Percentiles rank a stretch among this genome's conserved stretches.
These are phyloP conservation scores for Hemileccinum rubropunctum DNA, from an alignment of 768 basidiomycete genomes.

Conservation along the genomic window DNA sequence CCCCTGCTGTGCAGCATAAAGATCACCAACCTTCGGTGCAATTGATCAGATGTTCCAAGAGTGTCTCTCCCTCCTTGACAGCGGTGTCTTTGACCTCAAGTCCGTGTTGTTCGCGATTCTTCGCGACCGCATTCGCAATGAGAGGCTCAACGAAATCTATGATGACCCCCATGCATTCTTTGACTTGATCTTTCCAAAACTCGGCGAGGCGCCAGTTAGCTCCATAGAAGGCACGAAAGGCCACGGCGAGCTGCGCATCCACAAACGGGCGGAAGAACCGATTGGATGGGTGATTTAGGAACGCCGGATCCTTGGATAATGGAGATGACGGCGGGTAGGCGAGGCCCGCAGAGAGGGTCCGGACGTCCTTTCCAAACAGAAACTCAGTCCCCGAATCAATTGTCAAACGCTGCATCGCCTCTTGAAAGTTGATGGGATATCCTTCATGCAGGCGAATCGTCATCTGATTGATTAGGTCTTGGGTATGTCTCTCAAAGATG, in stretches of 20 bases:
- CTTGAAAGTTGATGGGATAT: constrained; percentile 43
- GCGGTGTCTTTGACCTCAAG: too few relatives aligned
- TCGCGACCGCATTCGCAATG: too few relatives aligned
- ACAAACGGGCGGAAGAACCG: constrained; percentile 40
- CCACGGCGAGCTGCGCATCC: constrained; percentile 33
- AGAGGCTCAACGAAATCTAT: too few relatives aligned
- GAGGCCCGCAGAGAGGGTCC: constrained; percentile 39
- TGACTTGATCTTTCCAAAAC: too few relatives aligned
- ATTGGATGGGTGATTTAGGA: constrained; percentile 32
- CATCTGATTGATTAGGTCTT: constrained; percentile 31
- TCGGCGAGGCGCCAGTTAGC: constrained; percentile 38
- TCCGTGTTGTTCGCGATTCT: too few relatives aligned
- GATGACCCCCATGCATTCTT: too few relatives aligned
- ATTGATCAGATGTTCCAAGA: too few relatives aligned
- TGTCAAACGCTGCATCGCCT: constrained; percentile 44
- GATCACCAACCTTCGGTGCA: too few relatives aligned
- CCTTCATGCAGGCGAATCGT: constrained; percentile 34
- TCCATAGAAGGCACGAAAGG: constrained; percentile 36
- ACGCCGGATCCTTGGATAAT: constrained; percentile 20
- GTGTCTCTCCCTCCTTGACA: too few relatives aligned
- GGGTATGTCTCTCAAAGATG: constrained; percentile 37
- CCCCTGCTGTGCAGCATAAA: too few relatives aligned
- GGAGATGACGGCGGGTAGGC: constrained; percentile 28
- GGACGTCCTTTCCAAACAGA: constrained; percentile 44
- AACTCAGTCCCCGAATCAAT: constrained; percentile 59